Conservation (phyloP, 2,329 filamentous ascomycete genomes). For the Penicillium corylophilum region DNA sequence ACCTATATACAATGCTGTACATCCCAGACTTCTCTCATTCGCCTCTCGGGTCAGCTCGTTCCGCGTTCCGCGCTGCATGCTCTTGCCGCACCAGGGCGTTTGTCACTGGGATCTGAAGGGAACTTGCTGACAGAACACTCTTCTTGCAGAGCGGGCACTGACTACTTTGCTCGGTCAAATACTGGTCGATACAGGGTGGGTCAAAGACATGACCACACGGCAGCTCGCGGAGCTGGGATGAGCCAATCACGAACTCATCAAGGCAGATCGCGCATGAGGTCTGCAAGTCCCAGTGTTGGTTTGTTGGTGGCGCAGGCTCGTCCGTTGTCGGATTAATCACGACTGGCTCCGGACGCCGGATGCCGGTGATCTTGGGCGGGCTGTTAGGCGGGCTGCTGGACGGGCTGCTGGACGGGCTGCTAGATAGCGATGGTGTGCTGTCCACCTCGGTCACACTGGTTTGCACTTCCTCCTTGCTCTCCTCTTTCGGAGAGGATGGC, state of each 20-base stretch:
- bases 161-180: constrained; percentile 74
- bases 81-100: constrained; percentile 86
- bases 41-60: neutral
- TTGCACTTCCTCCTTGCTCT: neutral
- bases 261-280: constrained; percentile 88
- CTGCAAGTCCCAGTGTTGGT: constrained; percentile 60
- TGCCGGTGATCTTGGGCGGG: neutral
- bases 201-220: constrained; percentile 93
- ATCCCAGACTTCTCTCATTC: neutral
- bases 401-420: too few relatives aligned
- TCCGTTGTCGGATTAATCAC: constrained; percentile 8
- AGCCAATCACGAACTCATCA: constrained; percentile 69
- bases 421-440: neutral
- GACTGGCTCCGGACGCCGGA: constrained; percentile 13
- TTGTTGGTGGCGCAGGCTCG: constrained; percentile 1
- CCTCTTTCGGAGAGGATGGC: neutral
- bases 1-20: neutral
- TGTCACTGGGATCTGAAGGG: constrained; percentile 67
- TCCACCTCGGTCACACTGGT: constrained; percentile 2
- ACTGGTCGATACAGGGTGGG: constrained; percentile 84
- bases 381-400: neutral
- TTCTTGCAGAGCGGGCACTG: constrained; percentile 90
- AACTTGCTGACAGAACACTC: constrained; percentile 69
- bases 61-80: constrained; percentile 56
- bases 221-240: constrained; percentile 76